Base-by-base conservation (phyloP, 208 protist species). In the Leishmania lainsoni region DNA sequence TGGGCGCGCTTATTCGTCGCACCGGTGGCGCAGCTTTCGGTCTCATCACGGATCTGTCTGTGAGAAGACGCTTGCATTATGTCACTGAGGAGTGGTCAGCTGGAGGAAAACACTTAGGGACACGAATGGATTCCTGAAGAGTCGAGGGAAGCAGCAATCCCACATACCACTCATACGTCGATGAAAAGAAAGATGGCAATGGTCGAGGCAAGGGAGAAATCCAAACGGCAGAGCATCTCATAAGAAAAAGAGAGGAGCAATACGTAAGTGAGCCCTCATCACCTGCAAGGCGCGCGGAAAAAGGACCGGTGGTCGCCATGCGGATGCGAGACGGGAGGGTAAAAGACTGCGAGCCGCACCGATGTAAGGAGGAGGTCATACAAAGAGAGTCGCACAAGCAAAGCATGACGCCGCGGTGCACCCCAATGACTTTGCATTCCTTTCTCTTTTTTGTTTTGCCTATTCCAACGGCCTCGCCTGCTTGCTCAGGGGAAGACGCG, bases 1-100 rank as follows among this genome's bases (percentile, higher is more conserved):
- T 86, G 78, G 26, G 82, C 69, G 26, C 66, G 80, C 51, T 76
- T 80, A 32, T n/a, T 59, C 3, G 9, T 35, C 22, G 63, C 45
- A 29, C 16, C 61, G 3, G n/a, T 61, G 20, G 49, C 71, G 54
- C 45, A 48, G 52, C 32, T 22, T 8, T 76, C 51, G 9, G 61
- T 16, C 14, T 65, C 59, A 1, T 20, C 66, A 45, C 12, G 1
- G 26, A 45, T 32, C 22, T 81, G 52, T 42, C 79, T 80, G 5
- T 14, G 32, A 9, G 51, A 56, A 6, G 56, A 61, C 45, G 72
- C n/a, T 20, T 76, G 20, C 85, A 85, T 88, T 26, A 29, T 35
- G 22, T 39, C 61, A 83, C 56, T 69, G 48, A 80, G 5, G 56
- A 45, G 52, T 71, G 83, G 29, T 35, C 51, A n/a, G 14, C 17